Evolutionary conservation across 129 eudicot species (phyloP).

Genomic region (Artemisia annua): DNA sequence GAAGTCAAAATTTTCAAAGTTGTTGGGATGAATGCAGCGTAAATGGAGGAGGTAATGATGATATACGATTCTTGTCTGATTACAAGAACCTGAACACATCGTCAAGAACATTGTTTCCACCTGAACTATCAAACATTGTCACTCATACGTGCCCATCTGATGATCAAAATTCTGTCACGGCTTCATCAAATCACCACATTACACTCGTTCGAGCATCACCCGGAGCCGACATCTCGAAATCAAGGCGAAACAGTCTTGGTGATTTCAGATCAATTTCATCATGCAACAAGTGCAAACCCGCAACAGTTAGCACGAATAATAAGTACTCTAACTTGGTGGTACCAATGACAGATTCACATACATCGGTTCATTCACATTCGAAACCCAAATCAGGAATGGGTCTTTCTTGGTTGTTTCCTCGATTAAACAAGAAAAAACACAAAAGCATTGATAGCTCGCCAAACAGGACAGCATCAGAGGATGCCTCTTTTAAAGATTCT

Average conservation of each 20-base stretch:
- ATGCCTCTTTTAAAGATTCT: conserved; percentile 49
- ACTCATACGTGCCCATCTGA: conserved; percentile 51
- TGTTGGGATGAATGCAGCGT: conserved; percentile 65
- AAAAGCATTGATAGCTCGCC: conserved; percentile 48
- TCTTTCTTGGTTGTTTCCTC: conserved; percentile 80
- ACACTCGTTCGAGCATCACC: conserved; percentile 45
- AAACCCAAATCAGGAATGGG: conserved; percentile 54
- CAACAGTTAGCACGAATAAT: conserved; percentile 33
- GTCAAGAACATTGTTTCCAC: conserved; percentile 57
- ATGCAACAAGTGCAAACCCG: conserved; percentile 77
- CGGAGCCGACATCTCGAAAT: conserved; percentile 43
- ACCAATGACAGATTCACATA: conserved; percentile 71
- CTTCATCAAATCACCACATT: conserved; percentile 38
- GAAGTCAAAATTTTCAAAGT: conserved; percentile 52
- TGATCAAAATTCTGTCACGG: conserved; percentile 54
- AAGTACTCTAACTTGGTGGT: conserved; percentile 56
- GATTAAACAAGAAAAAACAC: conserved; percentile 72
- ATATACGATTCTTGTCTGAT: conserved; percentile 40
- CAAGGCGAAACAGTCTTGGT: conserved; percentile 72
- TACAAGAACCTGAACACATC: conserved; percentile 50
- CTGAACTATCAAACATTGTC: conserved; percentile 37
- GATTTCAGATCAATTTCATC: conserved; percentile 68
- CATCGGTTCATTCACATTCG: conserved; percentile 47
- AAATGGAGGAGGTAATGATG: conserved; percentile 42
- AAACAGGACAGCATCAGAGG: conserved; percentile 45